Evolutionary conservation across 1,284 basidiomycete species (phyloP).

Genomic region (Papiliotrema flavescens): DNA sequence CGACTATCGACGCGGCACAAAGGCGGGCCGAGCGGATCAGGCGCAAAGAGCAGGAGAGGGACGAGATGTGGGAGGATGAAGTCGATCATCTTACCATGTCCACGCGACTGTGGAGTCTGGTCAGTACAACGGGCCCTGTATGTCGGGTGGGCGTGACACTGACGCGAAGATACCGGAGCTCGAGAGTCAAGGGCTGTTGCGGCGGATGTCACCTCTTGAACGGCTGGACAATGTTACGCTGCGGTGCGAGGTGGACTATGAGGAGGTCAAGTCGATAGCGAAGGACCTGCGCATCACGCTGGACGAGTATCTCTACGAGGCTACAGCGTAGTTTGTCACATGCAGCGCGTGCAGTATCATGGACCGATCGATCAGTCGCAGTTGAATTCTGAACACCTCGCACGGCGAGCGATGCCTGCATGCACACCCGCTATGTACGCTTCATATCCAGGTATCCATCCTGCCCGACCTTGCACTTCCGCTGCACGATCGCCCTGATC

Average conservation of each 20-base stretch:
- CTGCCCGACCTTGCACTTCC: constrained; percentile 30
- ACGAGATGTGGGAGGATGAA: constrained; percentile 40
- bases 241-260: constrained; percentile 70
- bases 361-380: not conserved
- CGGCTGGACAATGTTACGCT: constrained; percentile 63
- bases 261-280: constrained; percentile 60
- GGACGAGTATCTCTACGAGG: constrained; percentile 71
- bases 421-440: not conserved
- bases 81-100: constrained; percentile 40
- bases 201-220: constrained; percentile 58
- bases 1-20: constrained; percentile 14
- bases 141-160: constrained; percentile 29
- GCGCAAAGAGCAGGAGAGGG: constrained; percentile 65
- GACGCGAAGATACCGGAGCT: constrained; percentile 64
- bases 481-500: constrained; percentile 29
- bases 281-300: constrained; percentile 62
- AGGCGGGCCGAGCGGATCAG: constrained; percentile 55
- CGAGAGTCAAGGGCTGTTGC: constrained; percentile 62
- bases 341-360: not conserved
- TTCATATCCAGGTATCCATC: constrained; percentile 43
- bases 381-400: not conserved
- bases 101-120: constrained; percentile 39
- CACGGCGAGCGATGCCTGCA: not conserved
- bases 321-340: constrained; percentile 6
- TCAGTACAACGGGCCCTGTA: constrained; percentile 17